phyloP scores from a whole-genome alignment of 768 basidiomycete species.

The Piloderma croceum region DNA sequence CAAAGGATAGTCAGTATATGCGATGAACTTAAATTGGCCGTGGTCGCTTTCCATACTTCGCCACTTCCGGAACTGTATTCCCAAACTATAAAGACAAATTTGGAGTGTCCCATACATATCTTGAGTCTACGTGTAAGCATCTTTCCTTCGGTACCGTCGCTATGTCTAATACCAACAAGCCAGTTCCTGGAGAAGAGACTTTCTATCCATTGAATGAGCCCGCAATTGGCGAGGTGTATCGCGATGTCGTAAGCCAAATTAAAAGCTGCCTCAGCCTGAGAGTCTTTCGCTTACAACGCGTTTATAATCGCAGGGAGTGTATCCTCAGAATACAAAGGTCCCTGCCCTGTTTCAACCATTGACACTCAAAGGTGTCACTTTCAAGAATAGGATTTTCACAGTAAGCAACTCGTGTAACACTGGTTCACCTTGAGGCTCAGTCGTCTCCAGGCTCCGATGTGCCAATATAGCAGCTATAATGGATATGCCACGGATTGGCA shows the following conservation, averaged over 20 bases:
- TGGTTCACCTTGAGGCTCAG: neutral
- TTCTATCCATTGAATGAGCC: constrained; percentile 61
- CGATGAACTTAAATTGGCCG: no score
- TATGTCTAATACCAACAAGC: constrained; percentile 36
- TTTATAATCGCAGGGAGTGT: constrained; percentile 23
- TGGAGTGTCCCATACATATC: neutral
- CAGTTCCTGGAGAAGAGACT: constrained; percentile 45
- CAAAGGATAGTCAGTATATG: no score
- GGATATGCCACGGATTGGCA: constrained; percentile 84
- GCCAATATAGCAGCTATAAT: constrained; percentile 70
- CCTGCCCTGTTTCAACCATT: constrained; percentile 65
- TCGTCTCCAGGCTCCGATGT: constrained; percentile 62
- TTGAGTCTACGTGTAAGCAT: neutral
- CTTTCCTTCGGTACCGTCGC: neutral
- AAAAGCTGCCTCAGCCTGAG: constrained; percentile 6
- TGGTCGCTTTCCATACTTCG: no score
- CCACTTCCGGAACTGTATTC: no score
- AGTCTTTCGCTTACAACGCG: constrained; percentile 7
- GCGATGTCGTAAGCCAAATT: constrained; percentile 10
- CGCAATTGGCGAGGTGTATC: constrained; percentile 41
- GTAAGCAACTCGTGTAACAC: constrained; percentile 28
- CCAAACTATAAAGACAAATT: no score
- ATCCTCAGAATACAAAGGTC: constrained; percentile 42
- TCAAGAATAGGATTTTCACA: constrained; percentile 74
- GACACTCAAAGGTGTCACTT: constrained; percentile 50